Conservation (phyloP, 352 stramenopile species). For the Pythium utonaiense region DNA sequence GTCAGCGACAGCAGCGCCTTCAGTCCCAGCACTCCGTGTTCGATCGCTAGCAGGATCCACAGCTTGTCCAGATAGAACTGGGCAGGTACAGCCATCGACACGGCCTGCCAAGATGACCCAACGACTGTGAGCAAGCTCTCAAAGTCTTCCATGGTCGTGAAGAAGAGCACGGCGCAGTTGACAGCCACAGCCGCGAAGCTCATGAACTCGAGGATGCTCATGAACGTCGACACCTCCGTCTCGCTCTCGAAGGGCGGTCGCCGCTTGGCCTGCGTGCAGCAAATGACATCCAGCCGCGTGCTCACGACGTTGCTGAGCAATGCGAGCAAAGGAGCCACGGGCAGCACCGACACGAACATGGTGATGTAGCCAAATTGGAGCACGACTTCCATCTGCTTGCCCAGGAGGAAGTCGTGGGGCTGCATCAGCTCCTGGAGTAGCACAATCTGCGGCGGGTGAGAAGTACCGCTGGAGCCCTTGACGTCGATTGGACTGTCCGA, state of each 20-base stretch:
- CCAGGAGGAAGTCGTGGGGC: slow-evolving; percentile 61
- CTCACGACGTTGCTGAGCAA: slow-evolving; percentile 87
- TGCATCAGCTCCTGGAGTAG: slow-evolving; percentile 73
- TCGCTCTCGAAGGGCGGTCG: slow-evolving; percentile 74
- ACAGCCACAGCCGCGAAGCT: slow-evolving; percentile 83
- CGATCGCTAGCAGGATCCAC: slow-evolving; percentile 55
- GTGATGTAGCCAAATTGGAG: slow-evolving; percentile 94
- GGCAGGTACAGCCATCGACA: background rate
- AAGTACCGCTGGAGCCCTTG: background rate
- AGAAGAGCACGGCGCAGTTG: slow-evolving; percentile 75
- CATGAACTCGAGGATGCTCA: slow-evolving; percentile 88
- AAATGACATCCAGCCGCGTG: slow-evolving; percentile 80
- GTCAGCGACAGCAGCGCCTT: slow-evolving; percentile 64
- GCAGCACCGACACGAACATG: slow-evolving; percentile 92
- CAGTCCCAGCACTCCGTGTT: slow-evolving; percentile 59
- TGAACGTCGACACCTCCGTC: slow-evolving; percentile 90
- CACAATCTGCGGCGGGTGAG: slow-evolving; percentile 37
- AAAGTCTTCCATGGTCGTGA: slow-evolving; percentile 60
- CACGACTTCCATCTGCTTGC: slow-evolving; percentile 77
- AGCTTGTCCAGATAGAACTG: slow-evolving; percentile 50
- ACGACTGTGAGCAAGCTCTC: slow-evolving; percentile 42
- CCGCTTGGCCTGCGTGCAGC: slow-evolving; percentile 68
- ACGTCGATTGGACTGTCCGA: slow-evolving; percentile 19
- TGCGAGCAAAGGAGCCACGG: slow-evolving; percentile 83
- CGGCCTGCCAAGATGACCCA: slow-evolving; percentile 10